These are phyloP conservation scores for Tuber melanosporum DNA, from an alignment of 495 filamentous ascomycete genomes.

Conservation along the genomic window DNA sequence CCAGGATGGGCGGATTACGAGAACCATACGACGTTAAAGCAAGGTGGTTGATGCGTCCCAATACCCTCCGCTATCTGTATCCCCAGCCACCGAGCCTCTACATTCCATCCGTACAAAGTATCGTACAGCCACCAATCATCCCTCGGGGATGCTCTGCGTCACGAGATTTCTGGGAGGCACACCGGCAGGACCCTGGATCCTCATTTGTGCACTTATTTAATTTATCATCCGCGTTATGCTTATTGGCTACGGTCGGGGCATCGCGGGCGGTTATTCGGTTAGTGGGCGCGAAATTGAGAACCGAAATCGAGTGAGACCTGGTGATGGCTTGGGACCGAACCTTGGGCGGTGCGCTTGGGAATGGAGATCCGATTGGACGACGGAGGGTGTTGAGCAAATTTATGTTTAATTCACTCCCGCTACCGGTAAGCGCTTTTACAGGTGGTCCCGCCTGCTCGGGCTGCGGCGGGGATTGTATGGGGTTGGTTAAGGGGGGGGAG, in stretches of 20 bases:
- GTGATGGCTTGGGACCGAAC: not conserved
- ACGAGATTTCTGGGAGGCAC: not conserved
- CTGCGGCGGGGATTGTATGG: not conserved
- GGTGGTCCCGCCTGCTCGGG: not conserved
- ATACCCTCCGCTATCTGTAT: not conserved
- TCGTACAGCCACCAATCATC: not conserved
- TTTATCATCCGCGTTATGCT: not conserved
- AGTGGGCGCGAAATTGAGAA: not conserved
- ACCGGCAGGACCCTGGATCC: not conserved
- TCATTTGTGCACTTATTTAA: not conserved
- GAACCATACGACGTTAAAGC: not conserved
- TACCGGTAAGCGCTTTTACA: not conserved
- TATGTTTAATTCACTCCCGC: not conserved
- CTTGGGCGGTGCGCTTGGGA: not conserved
- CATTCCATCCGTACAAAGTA: not conserved
- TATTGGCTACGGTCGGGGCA: not conserved
- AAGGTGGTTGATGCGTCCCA: not conserved
- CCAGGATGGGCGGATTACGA: not conserved
- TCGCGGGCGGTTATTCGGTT: not conserved
- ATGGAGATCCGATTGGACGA: not conserved
- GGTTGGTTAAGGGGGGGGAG: not conserved
- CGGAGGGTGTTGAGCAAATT: not conserved
- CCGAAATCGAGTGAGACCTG: not conserved
- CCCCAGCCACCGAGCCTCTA: not conserved
- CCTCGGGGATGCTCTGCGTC: not conserved